These are phyloP conservation scores for Tolypocladium sp. DNA, from an alignment of 2,329 filamentous ascomycete genomes.

Conservation along the genomic window DNA sequence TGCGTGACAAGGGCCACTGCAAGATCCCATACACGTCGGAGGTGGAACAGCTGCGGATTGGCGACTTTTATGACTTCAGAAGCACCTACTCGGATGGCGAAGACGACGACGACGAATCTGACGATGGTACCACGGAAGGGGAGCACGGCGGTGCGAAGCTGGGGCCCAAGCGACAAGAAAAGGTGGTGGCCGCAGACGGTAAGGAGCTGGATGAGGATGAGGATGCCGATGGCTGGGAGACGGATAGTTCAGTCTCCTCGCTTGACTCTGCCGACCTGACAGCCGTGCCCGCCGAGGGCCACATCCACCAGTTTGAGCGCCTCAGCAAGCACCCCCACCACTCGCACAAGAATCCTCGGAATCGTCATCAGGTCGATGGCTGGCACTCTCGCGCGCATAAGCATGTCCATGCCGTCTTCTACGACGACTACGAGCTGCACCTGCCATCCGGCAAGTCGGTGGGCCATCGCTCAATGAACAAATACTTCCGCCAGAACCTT, in stretches of 20 bases:
- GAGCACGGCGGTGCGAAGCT: slow-evolving; percentile 59
- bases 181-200: slow-evolving; percentile 40
- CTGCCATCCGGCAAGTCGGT: slow-evolving; percentile 83
- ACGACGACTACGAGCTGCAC: slow-evolving; percentile 90
- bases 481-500: slow-evolving; percentile 89
- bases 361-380: slow-evolving; percentile 66
- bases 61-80: slow-evolving; percentile 94
- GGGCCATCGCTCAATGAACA: slow-evolving; percentile 78
- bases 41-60: slow-evolving; percentile 85
- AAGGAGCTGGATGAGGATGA: slow-evolving; percentile 41
- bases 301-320: slow-evolving; percentile 62
- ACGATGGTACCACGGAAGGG: slow-evolving; percentile 30
- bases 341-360: slow-evolving; percentile 58
- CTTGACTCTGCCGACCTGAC: slow-evolving; percentile 78
- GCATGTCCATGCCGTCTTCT: slow-evolving; percentile 64
- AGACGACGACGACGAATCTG: slow-evolving; percentile 45
- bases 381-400: slow-evolving; percentile 80
- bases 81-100: slow-evolving; percentile 86
- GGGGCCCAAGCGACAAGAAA: slow-evolving; percentile 47
- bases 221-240: slow-evolving; percentile 83
- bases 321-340: slow-evolving; percentile 69
- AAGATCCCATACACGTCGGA: slow-evolving; percentile 89
- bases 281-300: slow-evolving; percentile 66
- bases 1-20: slow-evolving; percentile 94
- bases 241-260: slow-evolving; percentile 82